A percentile compares a stretch with the other conserved stretches of the same genome.
These are phyloP conservation scores for Mallotus nudiflorus DNA, from an alignment of 345 rosid genomes.

Conservation along the genomic window DNA sequence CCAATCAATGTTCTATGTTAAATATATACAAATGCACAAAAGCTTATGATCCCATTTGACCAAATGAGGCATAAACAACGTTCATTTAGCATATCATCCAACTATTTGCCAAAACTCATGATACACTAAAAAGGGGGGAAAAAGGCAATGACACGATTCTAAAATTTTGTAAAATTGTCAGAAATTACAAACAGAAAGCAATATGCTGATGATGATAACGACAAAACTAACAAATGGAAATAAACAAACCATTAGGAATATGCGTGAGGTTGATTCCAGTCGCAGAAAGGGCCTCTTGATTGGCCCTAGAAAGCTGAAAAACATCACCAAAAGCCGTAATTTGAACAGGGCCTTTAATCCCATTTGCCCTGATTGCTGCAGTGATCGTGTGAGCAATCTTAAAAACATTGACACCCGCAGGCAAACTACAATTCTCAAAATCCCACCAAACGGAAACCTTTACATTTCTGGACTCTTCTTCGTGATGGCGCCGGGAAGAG, in stretches of 20 bases:
- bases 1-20: no score
- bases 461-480: conserved; percentile 52
- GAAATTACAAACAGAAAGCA: no score
- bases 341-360: conserved; percentile 79
- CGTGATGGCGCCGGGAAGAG: conserved; percentile 32
- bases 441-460: conserved; percentile 95
- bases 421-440: conserved; percentile 79
- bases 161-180: no score
- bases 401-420: conserved; percentile 58
- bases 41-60: no score
- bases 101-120: no score
- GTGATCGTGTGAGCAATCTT: conserved; percentile 56
- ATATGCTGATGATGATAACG: neutral
- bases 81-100: no score
- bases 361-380: conserved; percentile 58
- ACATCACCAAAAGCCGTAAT: conserved; percentile 86
- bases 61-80: no score
- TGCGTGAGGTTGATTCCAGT: conserved; percentile 77
- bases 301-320: conserved; percentile 57
- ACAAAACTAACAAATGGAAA: neutral
- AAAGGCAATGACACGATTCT: no score
- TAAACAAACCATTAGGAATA: conserved; percentile 62
- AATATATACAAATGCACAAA: no score
- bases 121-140: no score
- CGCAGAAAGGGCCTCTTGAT: conserved; percentile 69